These are phyloP conservation scores for Trametes versicolor DNA, from an alignment of 1,284 basidiomycete species.

Conservation along the genomic window DNA sequence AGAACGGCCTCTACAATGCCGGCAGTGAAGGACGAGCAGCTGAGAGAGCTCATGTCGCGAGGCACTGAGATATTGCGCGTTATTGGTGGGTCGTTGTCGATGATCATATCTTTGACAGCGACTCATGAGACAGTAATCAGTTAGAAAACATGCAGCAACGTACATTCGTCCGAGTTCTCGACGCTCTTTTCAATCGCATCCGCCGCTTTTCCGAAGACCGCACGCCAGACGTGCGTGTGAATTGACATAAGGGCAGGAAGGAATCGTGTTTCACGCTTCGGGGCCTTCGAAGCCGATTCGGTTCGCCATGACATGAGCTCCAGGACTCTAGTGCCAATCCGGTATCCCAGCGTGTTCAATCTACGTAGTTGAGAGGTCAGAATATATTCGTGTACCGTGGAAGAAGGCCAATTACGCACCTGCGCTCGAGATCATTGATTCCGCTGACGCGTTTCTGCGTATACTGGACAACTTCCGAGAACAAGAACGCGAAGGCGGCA, in stretches of 20 bases:
- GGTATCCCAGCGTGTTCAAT: constrained; percentile 90
- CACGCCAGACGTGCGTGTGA: constrained; percentile 94
- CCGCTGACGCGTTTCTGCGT: constrained; percentile 95
- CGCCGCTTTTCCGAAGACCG: constrained; percentile 92
- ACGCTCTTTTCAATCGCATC: constrained; percentile 97
- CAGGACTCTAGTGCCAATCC: constrained; percentile 85
- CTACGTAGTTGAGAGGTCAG: constrained; percentile 50
- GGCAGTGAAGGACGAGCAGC: constrained; percentile 96
- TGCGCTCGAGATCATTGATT: constrained; percentile 92
- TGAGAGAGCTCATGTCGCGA: constrained; percentile 92
- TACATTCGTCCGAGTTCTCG: constrained; percentile 96
- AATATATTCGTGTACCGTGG: neutral
- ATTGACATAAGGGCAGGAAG: constrained; percentile 91
- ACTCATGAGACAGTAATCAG: neutral
- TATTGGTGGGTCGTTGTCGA: constrained; percentile 94
- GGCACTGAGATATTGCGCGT: constrained; percentile 95
- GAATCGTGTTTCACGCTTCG: constrained; percentile 89
- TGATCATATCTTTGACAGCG: constrained; percentile 89
- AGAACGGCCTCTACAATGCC: constrained; percentile 98
- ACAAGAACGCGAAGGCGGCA: constrained; percentile 88
- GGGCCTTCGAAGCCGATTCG: constrained; percentile 78
- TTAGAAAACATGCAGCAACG: constrained; percentile 42
- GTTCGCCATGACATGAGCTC: constrained; percentile 80
- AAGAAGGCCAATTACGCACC: constrained; percentile 36
- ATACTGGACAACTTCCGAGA: constrained; percentile 93